Base-by-base conservation (phyloP, 2,329 filamentous ascomycete species). In the Bipolaris sorokiniana region DNA sequence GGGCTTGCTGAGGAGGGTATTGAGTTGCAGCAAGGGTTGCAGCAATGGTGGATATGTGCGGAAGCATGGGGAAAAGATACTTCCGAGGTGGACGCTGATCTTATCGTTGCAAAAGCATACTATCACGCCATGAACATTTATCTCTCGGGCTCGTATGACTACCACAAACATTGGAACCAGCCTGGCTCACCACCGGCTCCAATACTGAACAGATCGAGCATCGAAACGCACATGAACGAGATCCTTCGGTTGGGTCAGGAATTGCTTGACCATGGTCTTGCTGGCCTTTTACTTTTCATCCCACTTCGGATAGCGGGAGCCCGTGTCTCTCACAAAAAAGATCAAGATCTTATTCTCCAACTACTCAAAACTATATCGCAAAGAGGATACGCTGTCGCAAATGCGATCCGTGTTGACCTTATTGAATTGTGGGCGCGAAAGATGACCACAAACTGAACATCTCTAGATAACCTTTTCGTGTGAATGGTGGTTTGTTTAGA, bases 71-170 rank as follows among this genome's bases (percentile, higher is more conserved):
- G 62, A 41, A 36, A 41, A 18, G 37, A 42, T 22, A 40, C n/a
- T 7, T 13, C 31, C n/a, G 34, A 31, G 37, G 46, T 18, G 2
- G 60, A 66, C 37, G 15, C 37, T 1, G 69, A 72, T n/a, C 41
- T 60, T n/a, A 38, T 61, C 6, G 41, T 68, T 5, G 63, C 42
- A 0, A 53, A 57, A 13, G 34, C 56, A 10, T 71, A 71, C 46
- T 71, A 71, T 22, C 52, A 70, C 48, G 66, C 69, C 0, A 60
- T 65, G 10, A 70, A 56, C n/a, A 70, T 71, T 45, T 72, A 69
- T 10, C 66, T 70, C 5, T 70, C 68, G 2, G 69, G 69, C 1
- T 66, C 65, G 1, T 72, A 64, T 28, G 69, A 70, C 20, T 72
- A 72, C 34, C 64, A 69, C 22, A 28, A 37, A 2, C 54, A 59